Base-by-base conservation (phyloP, 1,139 yeast species). In the Spencermartinsiella ligniputridi region DNA sequence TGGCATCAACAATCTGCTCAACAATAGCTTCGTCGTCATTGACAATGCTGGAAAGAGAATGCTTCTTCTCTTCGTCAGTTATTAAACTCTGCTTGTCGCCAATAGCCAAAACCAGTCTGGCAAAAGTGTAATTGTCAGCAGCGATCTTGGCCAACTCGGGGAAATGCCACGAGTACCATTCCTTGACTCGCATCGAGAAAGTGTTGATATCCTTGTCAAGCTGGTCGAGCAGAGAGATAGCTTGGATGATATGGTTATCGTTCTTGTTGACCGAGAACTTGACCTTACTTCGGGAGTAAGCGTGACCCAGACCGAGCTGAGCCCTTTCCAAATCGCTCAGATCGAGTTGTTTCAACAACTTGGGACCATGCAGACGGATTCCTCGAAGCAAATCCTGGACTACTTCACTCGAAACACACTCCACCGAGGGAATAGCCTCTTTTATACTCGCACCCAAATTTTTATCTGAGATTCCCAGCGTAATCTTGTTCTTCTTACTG, bases 161-260 rank as follows among this genome's bases (percentile, higher is more conserved):
- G 81, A 92, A 92, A 70, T 92, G 98, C 98, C 98, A 92, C 57
- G 97, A 97, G 71, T 92, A 92, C 98, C 98, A 92, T 74, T 92
- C 98, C 77, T 92, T 92, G 64, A 87, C 90, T 75, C 98, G 83
- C 98, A 92, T 92, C 52, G 97, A 92, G 69, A 86, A 92, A 48
- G 97, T 92, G 73, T 92, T 92, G 67, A 92, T 81, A 65, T 92
- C 98, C 74, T 92, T 92, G 72, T 92, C 98, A 58, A 92, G 80
- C 68, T 94, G 96, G 67, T 92, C 98, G 60, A 92, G 79, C 55
- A 92, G 74, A 39, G 98, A 97, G 73, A 92, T 92, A 45, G 98
- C 97, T 74, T 94, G 98, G 64, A 92, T 92, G 66, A 92, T 92
- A 71, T 92, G 97, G 76, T 92, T 92, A 69, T 92, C 98, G 68